These are phyloP conservation scores for Metschnikowia amazonensis DNA, from an alignment of 805 yeast species.

Conservation along the genomic window DNA sequence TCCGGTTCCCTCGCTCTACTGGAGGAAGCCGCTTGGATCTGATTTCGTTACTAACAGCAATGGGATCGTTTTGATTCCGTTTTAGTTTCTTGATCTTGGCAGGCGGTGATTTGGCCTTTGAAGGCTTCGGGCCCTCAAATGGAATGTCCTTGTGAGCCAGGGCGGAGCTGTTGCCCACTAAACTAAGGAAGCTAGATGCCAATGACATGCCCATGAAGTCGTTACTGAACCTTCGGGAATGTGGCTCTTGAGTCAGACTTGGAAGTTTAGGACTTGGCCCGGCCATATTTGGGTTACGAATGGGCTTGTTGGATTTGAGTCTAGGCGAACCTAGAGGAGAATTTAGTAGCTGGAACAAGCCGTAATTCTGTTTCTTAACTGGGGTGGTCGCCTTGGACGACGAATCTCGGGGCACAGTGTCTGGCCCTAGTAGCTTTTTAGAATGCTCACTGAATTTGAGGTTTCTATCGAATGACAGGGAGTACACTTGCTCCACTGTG, in stretches of 20 bases:
- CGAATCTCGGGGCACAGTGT: too few relatives aligned
- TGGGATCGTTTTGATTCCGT: constrained; percentile 19
- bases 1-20: constrained; percentile 25
- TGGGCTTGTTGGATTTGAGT: constrained; percentile 3
- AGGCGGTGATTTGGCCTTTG: constrained; percentile 14
- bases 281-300: neutral
- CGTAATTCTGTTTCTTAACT: constrained; percentile 16
- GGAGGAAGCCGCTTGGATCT: constrained; percentile 32
- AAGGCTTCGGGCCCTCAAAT: neutral
- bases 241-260: neutral
- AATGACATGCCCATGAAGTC: constrained; percentile 27
- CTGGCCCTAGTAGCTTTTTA: constrained; percentile 12
- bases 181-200: constrained; percentile 26
- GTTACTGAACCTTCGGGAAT: constrained; percentile 17
- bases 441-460: constrained; percentile 18
- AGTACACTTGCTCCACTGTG: constrained; percentile 33
- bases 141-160: neutral
- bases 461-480: constrained; percentile 12
- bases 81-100: constrained; percentile 16
- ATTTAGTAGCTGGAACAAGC: constrained; percentile 20
- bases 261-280: neutral
- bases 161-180: constrained; percentile 18
- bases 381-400: constrained; percentile 9
- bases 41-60: constrained; percentile 26
- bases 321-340: constrained; percentile 20